Evolutionary conservation across 2,329 filamentous ascomycete species (phyloP).

Genomic region (Cordyceps javanica): DNA sequence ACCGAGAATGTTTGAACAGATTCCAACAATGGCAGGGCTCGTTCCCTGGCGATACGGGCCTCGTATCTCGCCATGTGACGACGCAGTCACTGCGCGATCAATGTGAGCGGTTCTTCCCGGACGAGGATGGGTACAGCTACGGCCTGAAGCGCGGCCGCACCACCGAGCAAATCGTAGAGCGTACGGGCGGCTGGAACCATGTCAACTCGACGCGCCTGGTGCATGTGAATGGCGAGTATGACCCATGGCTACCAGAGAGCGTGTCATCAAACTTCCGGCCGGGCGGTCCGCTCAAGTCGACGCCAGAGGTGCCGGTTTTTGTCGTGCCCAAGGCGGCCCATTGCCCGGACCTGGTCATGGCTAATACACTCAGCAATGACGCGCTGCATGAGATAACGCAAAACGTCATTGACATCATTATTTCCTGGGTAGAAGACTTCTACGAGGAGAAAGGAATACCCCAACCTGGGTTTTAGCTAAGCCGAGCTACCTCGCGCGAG

Average conservation of each 20-base stretch:
- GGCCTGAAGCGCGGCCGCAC: slow-evolving; percentile 34
- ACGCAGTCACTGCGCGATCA: slow-evolving; percentile 3
- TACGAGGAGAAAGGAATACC: slow-evolving; percentile 16
- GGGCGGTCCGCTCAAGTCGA: slow-evolving; percentile 27
- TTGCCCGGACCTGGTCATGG: slow-evolving; percentile 61
- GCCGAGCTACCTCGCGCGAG: no score
- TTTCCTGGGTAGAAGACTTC: slow-evolving; percentile 57
- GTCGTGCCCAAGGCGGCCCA: slow-evolving; percentile 38
- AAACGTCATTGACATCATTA: slow-evolving; percentile 50
- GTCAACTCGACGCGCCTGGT: slow-evolving; percentile 11
- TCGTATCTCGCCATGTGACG: neutral
- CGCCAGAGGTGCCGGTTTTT: slow-evolving; percentile 40
- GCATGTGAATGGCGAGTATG: slow-evolving; percentile 12
- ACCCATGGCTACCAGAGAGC: slow-evolving; percentile 6
- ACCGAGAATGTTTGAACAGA: neutral
- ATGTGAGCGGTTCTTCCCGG: slow-evolving; percentile 12
- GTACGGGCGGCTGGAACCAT: slow-evolving; percentile 6
- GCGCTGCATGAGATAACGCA: slow-evolving; percentile 51
- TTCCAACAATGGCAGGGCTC: slow-evolving; percentile 11
- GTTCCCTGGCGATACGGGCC: slow-evolving; percentile 4
- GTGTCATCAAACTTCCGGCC: slow-evolving; percentile 11
- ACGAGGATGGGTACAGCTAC: slow-evolving; percentile 10
- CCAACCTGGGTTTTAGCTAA: neutral
- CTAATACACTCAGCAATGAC: slow-evolving; percentile 50
- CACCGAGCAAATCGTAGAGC: slow-evolving; percentile 27